These are phyloP conservation scores for Pelagomonas calceolata DNA, from an alignment of 108 stramenopile genomes.

Conservation along the genomic window DNA sequence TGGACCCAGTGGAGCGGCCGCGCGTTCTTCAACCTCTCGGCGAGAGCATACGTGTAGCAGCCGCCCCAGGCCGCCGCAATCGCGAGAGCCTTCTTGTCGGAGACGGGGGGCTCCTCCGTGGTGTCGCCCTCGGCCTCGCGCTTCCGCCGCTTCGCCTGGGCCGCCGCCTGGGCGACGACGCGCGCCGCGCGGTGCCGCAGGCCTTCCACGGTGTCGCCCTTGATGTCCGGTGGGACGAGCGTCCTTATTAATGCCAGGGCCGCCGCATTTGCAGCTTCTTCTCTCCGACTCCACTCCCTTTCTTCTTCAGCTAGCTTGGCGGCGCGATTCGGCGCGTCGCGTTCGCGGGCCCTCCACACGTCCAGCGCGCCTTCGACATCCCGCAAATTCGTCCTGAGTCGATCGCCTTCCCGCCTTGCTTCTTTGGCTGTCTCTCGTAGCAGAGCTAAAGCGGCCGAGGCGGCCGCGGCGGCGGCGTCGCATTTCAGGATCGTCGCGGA, in stretches of 20 bases:
- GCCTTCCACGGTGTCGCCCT: neutral
- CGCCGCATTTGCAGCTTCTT: neutral
- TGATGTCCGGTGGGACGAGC: neutral
- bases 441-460: no score
- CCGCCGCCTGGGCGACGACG: neutral
- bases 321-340: neutral
- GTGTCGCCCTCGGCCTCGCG: no score
- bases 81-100: neutral
- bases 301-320: neutral
- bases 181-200: neutral
- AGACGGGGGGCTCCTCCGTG: neutral
- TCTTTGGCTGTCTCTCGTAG: no score
- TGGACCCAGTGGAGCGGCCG: constrained; percentile 13
- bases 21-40: constrained; percentile 4
- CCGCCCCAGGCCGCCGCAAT: neutral
- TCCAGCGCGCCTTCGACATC: neutral
- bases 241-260: neutral
- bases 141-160: neutral
- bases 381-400: neutral
- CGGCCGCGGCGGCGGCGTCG: no score
- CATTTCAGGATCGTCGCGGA: no score
- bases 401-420: neutral
- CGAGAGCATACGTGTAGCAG: constrained; percentile 2
- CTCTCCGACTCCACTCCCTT: neutral
- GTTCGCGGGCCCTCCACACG: neutral